Evolutionary conservation across 495 filamentous ascomycete species (phyloP).

Genomic region (Aspergillus ostianus): DNA sequence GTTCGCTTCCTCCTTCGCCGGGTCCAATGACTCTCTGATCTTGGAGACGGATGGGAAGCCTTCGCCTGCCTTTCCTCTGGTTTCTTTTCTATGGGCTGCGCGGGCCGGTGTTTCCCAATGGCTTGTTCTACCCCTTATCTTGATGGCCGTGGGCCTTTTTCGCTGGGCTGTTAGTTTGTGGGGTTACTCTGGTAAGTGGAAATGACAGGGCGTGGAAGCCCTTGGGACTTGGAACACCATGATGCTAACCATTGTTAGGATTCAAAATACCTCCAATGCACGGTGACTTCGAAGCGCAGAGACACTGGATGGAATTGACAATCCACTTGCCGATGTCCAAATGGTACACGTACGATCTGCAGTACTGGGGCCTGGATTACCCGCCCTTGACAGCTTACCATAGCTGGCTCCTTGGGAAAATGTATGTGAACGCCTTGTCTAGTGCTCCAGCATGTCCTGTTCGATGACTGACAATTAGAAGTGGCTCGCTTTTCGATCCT

Average conservation of each 20-base stretch:
- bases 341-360: conserved; percentile 95
- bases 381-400: conserved; percentile 97
- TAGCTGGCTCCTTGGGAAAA: conserved; percentile 87
- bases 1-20: conserved; percentile 41
- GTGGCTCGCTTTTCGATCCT: conserved; percentile 73
- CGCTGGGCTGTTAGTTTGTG: conserved; percentile 89
- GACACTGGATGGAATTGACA: conserved; percentile 99
- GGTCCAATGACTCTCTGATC: conserved; percentile 52
- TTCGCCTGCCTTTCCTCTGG: conserved; percentile 75
- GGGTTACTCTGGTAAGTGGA: conserved; percentile 80
- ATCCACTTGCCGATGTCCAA: conserved; percentile 82
- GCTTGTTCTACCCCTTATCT: conserved; percentile 79
- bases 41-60: conserved; percentile 40
- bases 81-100: conserved; percentile 88
- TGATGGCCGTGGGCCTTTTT: conserved; percentile 90
- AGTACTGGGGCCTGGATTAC: conserved; percentile 98
- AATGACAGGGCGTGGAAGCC: not conserved
- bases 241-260: conserved; percentile 48
- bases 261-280: conserved; percentile 83
- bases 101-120: conserved; percentile 84
- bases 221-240: not conserved
- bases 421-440: conserved; percentile 45
- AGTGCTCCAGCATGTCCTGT: not conserved
- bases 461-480: conserved; percentile 26
- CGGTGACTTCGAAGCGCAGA: conserved; percentile 94